A percentile compares a stretch with the other conserved stretches of the same genome.
Conservation (phyloP, 2,329 filamentous ascomycete genomes). For the Phyllosticta ampelicida region DNA sequence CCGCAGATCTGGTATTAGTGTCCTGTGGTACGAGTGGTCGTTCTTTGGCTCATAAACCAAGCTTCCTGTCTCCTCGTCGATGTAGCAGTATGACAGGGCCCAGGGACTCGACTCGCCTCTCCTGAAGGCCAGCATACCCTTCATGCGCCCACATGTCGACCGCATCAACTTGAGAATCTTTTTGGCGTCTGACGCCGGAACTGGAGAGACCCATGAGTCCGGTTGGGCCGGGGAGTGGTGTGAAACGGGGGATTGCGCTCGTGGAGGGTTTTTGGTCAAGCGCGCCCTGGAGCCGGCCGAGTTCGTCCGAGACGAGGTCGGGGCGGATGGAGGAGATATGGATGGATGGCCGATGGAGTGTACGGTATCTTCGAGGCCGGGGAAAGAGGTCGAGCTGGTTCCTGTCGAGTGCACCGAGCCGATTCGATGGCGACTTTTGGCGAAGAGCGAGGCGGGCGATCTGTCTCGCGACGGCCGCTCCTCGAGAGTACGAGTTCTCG, state of each 20-base stretch:
- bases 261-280: slow-evolving; percentile 21
- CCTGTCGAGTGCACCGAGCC: slow-evolving; percentile 57
- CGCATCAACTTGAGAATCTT: slow-evolving; percentile 68
- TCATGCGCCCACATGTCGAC: slow-evolving; percentile 66
- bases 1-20: slow-evolving; percentile 61
- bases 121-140: slow-evolving; percentile 65
- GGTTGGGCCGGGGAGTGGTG: slow-evolving; percentile 19
- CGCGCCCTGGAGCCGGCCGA: slow-evolving; percentile 17
- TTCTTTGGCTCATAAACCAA: slow-evolving; percentile 65
- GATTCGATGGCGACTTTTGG: slow-evolving; percentile 51
- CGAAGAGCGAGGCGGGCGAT: slow-evolving; percentile 30
- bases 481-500: slow-evolving; percentile 42
- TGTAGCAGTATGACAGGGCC: slow-evolving; percentile 62
- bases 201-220: slow-evolving; percentile 27
- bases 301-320: slow-evolving; percentile 20
- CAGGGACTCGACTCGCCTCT: slow-evolving; percentile 51
- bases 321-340: slow-evolving; percentile 22
- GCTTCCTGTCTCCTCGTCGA: slow-evolving; percentile 64
- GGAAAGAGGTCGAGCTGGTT: slow-evolving; percentile 39
- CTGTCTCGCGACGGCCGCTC: slow-evolving; percentile 31
- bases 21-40: slow-evolving; percentile 51
- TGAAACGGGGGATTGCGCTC: slow-evolving; percentile 18
- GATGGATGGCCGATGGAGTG: slow-evolving; percentile 33
- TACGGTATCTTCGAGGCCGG: slow-evolving; percentile 31
- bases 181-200: slow-evolving; percentile 55